Evolutionary conservation across 2,329 filamentous ascomycete species (phyloP), one percentile per base, ranked within the genome.

Genomic region (Cordyceps fumosorosea): DNA sequence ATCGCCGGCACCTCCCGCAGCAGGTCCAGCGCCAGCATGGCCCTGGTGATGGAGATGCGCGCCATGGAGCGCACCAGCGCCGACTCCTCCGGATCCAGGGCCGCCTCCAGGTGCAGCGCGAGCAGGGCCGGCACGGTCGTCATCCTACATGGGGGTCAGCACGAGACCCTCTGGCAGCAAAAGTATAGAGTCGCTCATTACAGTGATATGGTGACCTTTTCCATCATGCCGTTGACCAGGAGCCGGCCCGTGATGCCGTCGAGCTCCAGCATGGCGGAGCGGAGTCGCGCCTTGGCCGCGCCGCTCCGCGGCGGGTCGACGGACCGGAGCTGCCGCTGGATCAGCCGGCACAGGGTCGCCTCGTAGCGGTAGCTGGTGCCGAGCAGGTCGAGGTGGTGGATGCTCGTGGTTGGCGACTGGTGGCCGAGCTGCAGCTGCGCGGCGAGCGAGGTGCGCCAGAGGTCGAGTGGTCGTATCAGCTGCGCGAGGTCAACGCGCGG

Each of bases 291-390:
- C 34, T 55, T 62, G 2, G 60, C 52, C 7, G 29, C n/a, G 37
- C 37, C 18, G 20, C 44, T 62, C 20, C 24, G 37, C 1, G 22
- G 18, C 12, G 22, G 37, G 18, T 56, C 53, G 8, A 56, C 44
- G 12, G 22, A 44, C 12, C 42, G 56, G 3, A 59, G 56, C 32
- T 59, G 52, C 1, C 53, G 44, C 37, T 50, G 44, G 7, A 62
- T 56, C 32, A 62, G 16, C 1, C 60, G 52, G 20, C 52, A 62
- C 2, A 56, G 22, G 3, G 47, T 56, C 3, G 52, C 53, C 20
- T 62, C 60, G 18, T 47, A 62, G 52, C 60, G 22, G 34, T 62
- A 62, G n/a, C 60, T 62, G 20, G 34, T 29, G 3, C 47, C 60
- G 4, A 56, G 3, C 4, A 62, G 6, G 1, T 51, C 53, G 0